These are phyloP conservation scores for Begonia loranthoides DNA, from an alignment of 306 rosid species.

Conservation along the genomic window DNA sequence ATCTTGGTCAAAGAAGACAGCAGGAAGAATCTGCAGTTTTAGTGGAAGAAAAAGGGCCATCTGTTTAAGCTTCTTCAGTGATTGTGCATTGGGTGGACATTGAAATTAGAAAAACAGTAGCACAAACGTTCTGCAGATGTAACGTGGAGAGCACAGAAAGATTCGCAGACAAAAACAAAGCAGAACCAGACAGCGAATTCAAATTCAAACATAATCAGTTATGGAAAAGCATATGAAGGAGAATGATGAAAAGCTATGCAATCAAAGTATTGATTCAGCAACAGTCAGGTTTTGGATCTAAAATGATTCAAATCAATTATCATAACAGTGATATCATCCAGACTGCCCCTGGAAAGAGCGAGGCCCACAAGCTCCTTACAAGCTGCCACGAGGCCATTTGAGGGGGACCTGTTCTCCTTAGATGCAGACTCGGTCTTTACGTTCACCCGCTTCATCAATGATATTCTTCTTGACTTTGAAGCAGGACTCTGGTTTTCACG, in stretches of 20 bases:
- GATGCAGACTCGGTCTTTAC: slow-evolving; percentile 23
- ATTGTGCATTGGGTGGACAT: neutral
- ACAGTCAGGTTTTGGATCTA: slow-evolving; percentile 10
- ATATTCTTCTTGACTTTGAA: slow-evolving; percentile 33
- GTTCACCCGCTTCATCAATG: slow-evolving; percentile 22
- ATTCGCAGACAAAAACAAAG: no score
- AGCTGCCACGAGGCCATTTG: slow-evolving; percentile 31
- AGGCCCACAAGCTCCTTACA: slow-evolving; percentile 53
- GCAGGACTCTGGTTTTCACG: slow-evolving; percentile 37
- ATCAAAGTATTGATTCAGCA: no score
- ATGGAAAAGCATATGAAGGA: no score
- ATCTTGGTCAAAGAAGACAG: slow-evolving; percentile 7
- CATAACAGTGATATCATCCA: slow-evolving; percentile 56
- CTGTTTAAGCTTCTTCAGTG: no score
- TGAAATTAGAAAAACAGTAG: slow-evolving; percentile 5
- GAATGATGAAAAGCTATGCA: no score
- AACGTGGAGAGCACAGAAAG: no score
- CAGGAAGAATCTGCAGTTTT: slow-evolving; percentile 6
- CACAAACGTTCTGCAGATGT: no score
- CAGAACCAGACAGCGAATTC: no score
- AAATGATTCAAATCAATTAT: slow-evolving; percentile 39
- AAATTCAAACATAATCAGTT: no score
- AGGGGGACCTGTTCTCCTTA: slow-evolving; percentile 17
- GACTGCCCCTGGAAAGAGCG: slow-evolving; percentile 38
- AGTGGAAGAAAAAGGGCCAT: slow-evolving; percentile 2